Evolutionary conservation across 176 grass and related monocot genomes (phyloP), one percentile per base, ranked within the genome.

Genomic region (Luzula sylvatica): DNA sequence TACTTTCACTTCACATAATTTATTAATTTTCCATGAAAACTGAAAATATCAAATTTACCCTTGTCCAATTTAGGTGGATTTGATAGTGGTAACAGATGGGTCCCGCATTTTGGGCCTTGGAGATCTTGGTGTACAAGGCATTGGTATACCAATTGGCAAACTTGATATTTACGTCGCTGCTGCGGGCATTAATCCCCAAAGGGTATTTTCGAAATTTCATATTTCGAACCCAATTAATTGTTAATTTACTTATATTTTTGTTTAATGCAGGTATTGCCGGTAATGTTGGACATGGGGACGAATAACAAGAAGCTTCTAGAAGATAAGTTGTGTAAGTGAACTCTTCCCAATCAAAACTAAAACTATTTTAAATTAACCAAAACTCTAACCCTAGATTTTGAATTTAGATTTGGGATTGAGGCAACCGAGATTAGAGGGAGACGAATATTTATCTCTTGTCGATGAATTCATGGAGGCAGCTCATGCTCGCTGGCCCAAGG

Each of bases 401-500:
- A 75, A 64, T 73, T 54, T 76, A 96, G 92, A 96, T 75, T 79
- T 96, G 69, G 92, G 92, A 74, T 54, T 96, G 55, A 76, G 85
- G 67, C 92, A 96, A 62, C 92, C 74, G 64, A 76, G 92, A 67
- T 70, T 96, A 66, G 81, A 89, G 67, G 90, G 84, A 71, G 90
- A 89, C 26, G 84, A 96, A 60, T 96, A 96, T 72, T 69, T 96
- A 24, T 64, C 77, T 0, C 73, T 96, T 58, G 77, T 96, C 55
- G 90, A 96, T 86, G 90, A 96, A 82, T 96, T 96, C 55, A 89
- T 96, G 84, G 90, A 89, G 82, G 90, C 90, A 35, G 55, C 83
- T 48, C 67, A 48, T 80, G 74, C 90, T 47, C 90, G 90, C 46
- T 89, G 90, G 84, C 90, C 90, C 17, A 96, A 96, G 76, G 90